Base-by-base conservation (phyloP, 305 asterid species). In the Fraxinus sp. region DNA sequence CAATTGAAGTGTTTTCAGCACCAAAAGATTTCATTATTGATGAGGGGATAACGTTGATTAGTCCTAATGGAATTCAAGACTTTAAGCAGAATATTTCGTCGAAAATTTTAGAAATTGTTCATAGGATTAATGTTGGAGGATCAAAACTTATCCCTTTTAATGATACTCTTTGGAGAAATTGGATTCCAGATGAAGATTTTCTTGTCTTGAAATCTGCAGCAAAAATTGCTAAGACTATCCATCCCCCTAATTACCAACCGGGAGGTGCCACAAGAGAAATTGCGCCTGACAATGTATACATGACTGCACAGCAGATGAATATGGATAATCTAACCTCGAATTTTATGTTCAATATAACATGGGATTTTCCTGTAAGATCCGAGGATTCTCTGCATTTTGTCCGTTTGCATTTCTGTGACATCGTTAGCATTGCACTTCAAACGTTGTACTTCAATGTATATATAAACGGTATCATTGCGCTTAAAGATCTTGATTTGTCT, bases 41-140 rank as follows among this genome's bases (percentile, higher is more conserved):
- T 84, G 80, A 82, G 68, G 97, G 90, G 30, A 79, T 87, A 49
- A 87, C 86, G 2, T 80, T 92, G 62, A 81, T 93, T 81, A 84
- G 83, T 16, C 91, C 90, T 35, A 81, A 78, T 57, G 97, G 95
- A 20, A 76, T 91, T 82, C 72, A 74, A 68, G 98, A 89, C 80
- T 96, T 91, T 78, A 88, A 84, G 78, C 94, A 89, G 92, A 94
- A 94, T 82, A 35, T 93, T 76, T 86, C 98, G 0, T 88, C 89
- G 4, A 95, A 87, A 46, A 84, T 88, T 32, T 78, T 93, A 14
- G 95, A 93, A 89, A 94, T 95, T 82, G 88, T 93, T 82, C 97
- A 94, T 88, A 89, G 98, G 88, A 85, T 96, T 83, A 96, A 96
- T 72, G 98, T 96, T 80, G 99, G 99, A 9, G 99, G 99, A n/a